Conservation (phyloP, 1,284 basidiomycete genomes). For the Ustilago tritici region DNA sequence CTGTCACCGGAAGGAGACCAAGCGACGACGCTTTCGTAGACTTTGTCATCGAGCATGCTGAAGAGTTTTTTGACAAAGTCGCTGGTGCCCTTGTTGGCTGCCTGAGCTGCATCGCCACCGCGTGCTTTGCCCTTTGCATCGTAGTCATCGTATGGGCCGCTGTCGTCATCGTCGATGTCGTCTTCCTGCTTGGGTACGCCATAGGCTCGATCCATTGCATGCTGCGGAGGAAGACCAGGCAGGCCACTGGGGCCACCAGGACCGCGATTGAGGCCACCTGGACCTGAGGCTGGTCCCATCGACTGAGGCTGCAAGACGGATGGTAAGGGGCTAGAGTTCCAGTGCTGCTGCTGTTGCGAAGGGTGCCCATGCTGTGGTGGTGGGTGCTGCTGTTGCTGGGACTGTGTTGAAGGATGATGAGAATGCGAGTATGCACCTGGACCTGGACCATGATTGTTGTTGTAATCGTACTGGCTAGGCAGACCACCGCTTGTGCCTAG, state of each 20-base stretch:
- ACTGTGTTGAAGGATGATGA: constrained; percentile 26
- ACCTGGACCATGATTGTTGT: constrained; percentile 14
- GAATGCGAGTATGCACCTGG: constrained; percentile 21
- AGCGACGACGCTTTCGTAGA: constrained; percentile 81
- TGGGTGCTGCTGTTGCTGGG: constrained; percentile 23
- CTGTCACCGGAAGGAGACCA: constrained; percentile 89
- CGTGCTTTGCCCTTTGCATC: constrained; percentile 36
- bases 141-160: constrained; percentile 31
- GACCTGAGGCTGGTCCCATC: constrained; percentile 6
- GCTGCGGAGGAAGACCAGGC: constrained; percentile 3
- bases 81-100: constrained; percentile 57
- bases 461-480: constrained; percentile 28
- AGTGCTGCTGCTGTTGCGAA: constrained; percentile 27
- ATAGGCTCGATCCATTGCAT: constrained; percentile 25
- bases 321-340: constrained; percentile 35
- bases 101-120: constrained; percentile 21
- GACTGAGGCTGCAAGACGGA: constrained; percentile 43
- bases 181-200: constrained; percentile 30
- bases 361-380: constrained; percentile 18
- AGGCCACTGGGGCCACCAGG: constrained; percentile 5
- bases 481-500: constrained; percentile 11
- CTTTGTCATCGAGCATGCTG: constrained; percentile 87
- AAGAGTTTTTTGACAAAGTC: constrained; percentile 96
- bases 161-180: constrained; percentile 43
- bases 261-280: constrained; percentile 4